Conservation (phyloP, 2,329 filamentous ascomycete species). For the Cordyceps militaris region DNA sequence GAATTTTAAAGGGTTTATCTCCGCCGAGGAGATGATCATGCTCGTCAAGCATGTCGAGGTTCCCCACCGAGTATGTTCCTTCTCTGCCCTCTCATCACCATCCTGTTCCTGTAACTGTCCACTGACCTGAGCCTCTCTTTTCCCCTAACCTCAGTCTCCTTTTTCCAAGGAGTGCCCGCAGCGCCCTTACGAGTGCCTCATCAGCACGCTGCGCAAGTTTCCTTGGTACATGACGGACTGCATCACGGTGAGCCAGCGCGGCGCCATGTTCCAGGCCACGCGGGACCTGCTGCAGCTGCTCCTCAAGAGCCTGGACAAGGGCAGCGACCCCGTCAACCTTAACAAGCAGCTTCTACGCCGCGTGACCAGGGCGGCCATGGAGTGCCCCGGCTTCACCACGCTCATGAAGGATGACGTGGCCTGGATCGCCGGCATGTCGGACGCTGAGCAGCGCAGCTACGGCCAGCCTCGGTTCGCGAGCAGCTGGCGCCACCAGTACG, state of each 20-base stretch:
- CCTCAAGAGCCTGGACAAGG: slow-evolving; percentile 31
- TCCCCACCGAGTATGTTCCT: slow-evolving; percentile 49
- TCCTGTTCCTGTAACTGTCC: neutral
- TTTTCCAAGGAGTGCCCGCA: slow-evolving; percentile 56
- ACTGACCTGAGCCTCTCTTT: slow-evolving; percentile 6
- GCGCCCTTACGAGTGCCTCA: slow-evolving; percentile 58
- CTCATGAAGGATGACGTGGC: slow-evolving; percentile 55
- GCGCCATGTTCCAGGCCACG: slow-evolving; percentile 44
- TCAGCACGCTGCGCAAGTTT: slow-evolving; percentile 55
- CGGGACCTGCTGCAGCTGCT: slow-evolving; percentile 43
- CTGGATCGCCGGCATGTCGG: slow-evolving; percentile 30
- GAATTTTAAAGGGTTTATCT: slow-evolving; percentile 54
- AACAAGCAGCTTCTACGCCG: slow-evolving; percentile 48
- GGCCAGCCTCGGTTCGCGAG: slow-evolving; percentile 42
- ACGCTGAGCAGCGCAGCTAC: slow-evolving; percentile 30
- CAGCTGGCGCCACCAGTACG: slow-evolving; percentile 46
- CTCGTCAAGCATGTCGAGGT: slow-evolving; percentile 56
- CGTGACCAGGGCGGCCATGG: slow-evolving; percentile 44
- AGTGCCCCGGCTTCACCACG: slow-evolving; percentile 54
- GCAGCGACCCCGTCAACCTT: slow-evolving; percentile 36
- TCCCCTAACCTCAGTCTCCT: slow-evolving; percentile 39
- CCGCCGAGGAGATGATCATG: slow-evolving; percentile 56
- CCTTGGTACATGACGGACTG: slow-evolving; percentile 53
- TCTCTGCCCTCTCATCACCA: neutral
- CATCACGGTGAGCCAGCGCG: slow-evolving; percentile 52